These are phyloP conservation scores for Pseudomassariella vexata DNA, from an alignment of 2,329 filamentous ascomycete species.

Conservation along the genomic window DNA sequence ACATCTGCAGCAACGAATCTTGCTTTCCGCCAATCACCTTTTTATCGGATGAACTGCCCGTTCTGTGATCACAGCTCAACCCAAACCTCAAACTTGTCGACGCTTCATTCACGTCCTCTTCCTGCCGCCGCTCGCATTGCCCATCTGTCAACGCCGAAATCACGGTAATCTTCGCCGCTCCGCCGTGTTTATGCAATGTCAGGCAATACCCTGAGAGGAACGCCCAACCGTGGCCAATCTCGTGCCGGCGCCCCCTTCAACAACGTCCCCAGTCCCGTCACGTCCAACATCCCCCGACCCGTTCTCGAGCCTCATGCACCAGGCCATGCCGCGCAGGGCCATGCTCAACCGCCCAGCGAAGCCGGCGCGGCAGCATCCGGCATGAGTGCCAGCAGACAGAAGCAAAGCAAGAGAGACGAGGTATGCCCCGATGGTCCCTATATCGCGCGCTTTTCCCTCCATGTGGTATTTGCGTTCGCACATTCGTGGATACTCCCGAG, in stretches of 20 bases:
- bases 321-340: conserved; percentile 17
- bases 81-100: too few species aligned
- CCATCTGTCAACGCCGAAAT: conserved; percentile 7
- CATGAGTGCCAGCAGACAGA: conserved; percentile 89
- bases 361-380: conserved; percentile 57
- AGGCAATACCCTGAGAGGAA: conserved; percentile 63
- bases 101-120: too few species aligned
- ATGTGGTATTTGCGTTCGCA: too few species aligned
- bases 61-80: too few species aligned
- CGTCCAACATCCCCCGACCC: conserved; percentile 68
- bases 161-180: conserved; percentile 13
- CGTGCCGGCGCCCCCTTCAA: conserved; percentile 50
- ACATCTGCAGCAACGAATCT: too few species aligned
- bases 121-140: too few species aligned
- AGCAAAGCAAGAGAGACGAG: conserved; percentile 97
- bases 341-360: conserved; percentile 46
- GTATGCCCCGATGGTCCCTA: conserved; percentile 58
- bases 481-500: too few species aligned
- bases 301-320: conserved; percentile 52
- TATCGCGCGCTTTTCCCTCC: too few species aligned
- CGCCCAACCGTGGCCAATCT: conserved; percentile 56
- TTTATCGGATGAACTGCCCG: too few species aligned
- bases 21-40: too few species aligned
- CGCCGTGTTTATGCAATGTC: conserved; percentile 31
- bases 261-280: conserved; percentile 51